phyloP scores from a whole-genome alignment of 2,329 filamentous ascomycete species.

The Ceratocystis lukuohia region DNA sequence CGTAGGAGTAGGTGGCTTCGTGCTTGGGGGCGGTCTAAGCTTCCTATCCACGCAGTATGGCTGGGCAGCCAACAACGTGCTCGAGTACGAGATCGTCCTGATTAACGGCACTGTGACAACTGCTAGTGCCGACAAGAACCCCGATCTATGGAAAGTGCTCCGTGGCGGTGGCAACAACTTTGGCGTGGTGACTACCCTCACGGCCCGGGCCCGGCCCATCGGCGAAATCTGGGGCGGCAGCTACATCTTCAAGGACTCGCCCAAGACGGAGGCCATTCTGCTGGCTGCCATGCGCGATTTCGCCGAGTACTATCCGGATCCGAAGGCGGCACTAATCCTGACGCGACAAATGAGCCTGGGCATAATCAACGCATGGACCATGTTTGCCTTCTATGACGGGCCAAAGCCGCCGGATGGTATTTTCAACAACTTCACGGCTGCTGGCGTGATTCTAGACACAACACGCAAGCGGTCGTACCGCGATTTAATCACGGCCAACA shows the following conservation, averaged over 20 bases:
- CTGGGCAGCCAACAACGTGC: slow-evolving; percentile 34
- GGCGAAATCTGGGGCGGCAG: slow-evolving; percentile 28
- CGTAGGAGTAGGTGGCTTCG: slow-evolving; percentile 25
- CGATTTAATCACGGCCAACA: slow-evolving; percentile 13
- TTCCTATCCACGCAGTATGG: slow-evolving; percentile 27
- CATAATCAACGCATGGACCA: slow-evolving; percentile 36
- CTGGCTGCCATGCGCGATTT: slow-evolving; percentile 21
- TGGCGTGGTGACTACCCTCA: slow-evolving; percentile 41
- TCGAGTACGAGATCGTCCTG: slow-evolving; percentile 34
- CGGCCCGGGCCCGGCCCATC: slow-evolving; percentile 29
- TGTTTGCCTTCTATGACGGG: slow-evolving; percentile 53
- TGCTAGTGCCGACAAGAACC: slow-evolving; percentile 31
- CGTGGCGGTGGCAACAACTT: slow-evolving; percentile 43
- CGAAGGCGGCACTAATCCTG: slow-evolving; percentile 24
- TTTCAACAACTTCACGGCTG: slow-evolving; percentile 28
- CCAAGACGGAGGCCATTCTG: slow-evolving; percentile 18
- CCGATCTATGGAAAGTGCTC: slow-evolving; percentile 45
- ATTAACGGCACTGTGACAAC: slow-evolving; percentile 32
- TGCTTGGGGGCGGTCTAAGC: slow-evolving; percentile 23
- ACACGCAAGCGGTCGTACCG: slow-evolving; percentile 22
- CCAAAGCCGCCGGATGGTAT: slow-evolving; percentile 34
- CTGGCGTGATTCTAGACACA: slow-evolving; percentile 25
- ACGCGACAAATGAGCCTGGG: slow-evolving; percentile 15
- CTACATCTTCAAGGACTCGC: slow-evolving; percentile 21
- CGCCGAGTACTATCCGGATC: slow-evolving; percentile 26